Conservation (phyloP, 1,139 yeast species). For the Saccharomyces hybrid region DNA sequence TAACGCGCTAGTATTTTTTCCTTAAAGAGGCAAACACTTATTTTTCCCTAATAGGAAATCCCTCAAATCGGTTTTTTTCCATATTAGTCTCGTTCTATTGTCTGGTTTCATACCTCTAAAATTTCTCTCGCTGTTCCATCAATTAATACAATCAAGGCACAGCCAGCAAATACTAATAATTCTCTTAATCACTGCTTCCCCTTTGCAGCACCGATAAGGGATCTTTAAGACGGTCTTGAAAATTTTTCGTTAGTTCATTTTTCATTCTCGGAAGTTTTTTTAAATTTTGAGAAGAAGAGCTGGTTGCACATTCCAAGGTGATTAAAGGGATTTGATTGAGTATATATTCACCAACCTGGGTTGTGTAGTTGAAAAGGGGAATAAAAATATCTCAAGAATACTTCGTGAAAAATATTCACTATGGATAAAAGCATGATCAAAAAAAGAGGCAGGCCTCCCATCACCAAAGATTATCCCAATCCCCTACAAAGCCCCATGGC, state of each 20-base stretch:
- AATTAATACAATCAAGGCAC: not conserved
- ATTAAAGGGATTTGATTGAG: not conserved
- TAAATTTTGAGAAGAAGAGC: not conserved
- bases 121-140: not conserved
- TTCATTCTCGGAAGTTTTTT: not conserved
- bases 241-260: not conserved
- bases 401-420: not conserved
- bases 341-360: not conserved
- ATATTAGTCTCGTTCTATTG: not conserved
- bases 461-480: constrained; percentile 29
- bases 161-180: not conserved
- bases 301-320: not conserved
- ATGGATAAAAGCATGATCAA: constrained; percentile 5
- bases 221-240: not conserved
- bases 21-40: not conserved
- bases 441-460: constrained; percentile 32
- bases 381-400: not conserved
- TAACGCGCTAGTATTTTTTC: not conserved
- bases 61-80: not conserved
- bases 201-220: not conserved
- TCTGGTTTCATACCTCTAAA: not conserved
- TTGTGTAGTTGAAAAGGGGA: not conserved
- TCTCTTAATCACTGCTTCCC: not conserved
- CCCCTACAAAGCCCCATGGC: constrained; percentile 35
- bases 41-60: not conserved